Evolutionary conservation across 2,329 filamentous ascomycete species (phyloP), one percentile per base, ranked within the genome.

Genomic region (Stemphylium lycopersici): DNA sequence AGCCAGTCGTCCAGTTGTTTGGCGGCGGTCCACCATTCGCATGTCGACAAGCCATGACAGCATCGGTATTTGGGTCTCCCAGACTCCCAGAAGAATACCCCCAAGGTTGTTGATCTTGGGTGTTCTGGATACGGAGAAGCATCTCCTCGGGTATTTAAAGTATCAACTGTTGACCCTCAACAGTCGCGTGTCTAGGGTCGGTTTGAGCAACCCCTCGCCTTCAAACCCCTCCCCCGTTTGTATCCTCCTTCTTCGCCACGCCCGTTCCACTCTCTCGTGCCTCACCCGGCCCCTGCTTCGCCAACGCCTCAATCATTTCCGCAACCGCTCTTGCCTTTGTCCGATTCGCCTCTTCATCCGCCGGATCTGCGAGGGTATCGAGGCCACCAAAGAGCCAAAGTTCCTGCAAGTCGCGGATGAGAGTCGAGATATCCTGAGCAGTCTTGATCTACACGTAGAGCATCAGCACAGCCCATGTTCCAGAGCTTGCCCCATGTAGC

Each of bases 301-400:
- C 66, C 13, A 71, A 39, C 24, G 20, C 46, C 58, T 69, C 66
- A 15, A 71, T 58, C 59, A 66, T 48, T 12, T 52, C 54, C 11
- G 66, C 68, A 29, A 71, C 57, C 41, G 52, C 54, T 1, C 59
- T 31, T 4, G 63, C 66, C 50, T 63, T 65, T 12, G 33, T 55
- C 32, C 55, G 53, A 20, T 59, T 64, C 51, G 49, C 48, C 22
- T 59, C 65, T 54, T 68, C 64, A n/a, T 74, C 71, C 18, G 58
- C 59, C 6, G 62, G 56, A 29, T 72, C 63, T 26, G 63, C 58
- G 1, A 87, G 68, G 0, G 84, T 87, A 52, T 87, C 80, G 38
- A 89, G 77, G 52, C 84, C 83, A 3, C 87, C 87, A 63, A 87
- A 88, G 5, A 88, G 76, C 87, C 87, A 89, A 18, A 85, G 78